Evolutionary conservation across 805 yeast genomes (phyloP), one percentile per base, ranked within the genome.

Genomic region (Metschnikowia matae): DNA sequence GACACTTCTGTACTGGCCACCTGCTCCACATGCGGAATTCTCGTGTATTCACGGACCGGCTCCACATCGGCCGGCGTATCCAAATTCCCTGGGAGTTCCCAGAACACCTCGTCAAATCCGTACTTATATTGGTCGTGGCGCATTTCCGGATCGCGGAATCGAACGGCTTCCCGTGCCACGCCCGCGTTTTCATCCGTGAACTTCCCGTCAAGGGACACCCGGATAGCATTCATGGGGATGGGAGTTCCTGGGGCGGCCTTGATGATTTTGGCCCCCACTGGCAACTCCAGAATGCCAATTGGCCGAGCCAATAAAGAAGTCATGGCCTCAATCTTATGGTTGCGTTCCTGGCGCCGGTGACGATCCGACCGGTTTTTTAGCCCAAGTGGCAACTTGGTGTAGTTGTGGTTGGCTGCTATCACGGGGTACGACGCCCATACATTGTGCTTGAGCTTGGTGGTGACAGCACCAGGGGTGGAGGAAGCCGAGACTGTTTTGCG

Each of bases 141-240:
- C n/a, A 44, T 21, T 3, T 44, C 40, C n/a, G 40, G 46, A n/a
- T 44, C 46, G 8, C 46, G 46, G 26, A 35, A 44, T 7, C 39
- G 18, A 7, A 35, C 34, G 1, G 10, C 23, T 4, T 34, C 39
- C 3, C 46, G 46, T 11, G 32, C 13, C 40, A n/a, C 32, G 14
- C 11, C 37, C 23, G 36, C 35, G 40, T 44, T 44, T 15, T 44
- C 46, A 40, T 44, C 46, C 2, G 18, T 34, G 6, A 33, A 18
- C 26, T 34, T 44, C 8, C 44, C 55, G 7, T 51, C 52, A 21
- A 53, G 40, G 10, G 58, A 58, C 6, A 65, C 47, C 2, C 66
- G 62, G 6, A 66, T 60, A 7, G 72, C 71, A 23, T 68, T 68
- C 2, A 49, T 45, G 3, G 74, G 73, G 8, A 66, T 44, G 7